These are phyloP conservation scores for Wickerhamomyces sydowiorum DNA, from an alignment of 805 yeast species.

Conservation along the genomic window DNA sequence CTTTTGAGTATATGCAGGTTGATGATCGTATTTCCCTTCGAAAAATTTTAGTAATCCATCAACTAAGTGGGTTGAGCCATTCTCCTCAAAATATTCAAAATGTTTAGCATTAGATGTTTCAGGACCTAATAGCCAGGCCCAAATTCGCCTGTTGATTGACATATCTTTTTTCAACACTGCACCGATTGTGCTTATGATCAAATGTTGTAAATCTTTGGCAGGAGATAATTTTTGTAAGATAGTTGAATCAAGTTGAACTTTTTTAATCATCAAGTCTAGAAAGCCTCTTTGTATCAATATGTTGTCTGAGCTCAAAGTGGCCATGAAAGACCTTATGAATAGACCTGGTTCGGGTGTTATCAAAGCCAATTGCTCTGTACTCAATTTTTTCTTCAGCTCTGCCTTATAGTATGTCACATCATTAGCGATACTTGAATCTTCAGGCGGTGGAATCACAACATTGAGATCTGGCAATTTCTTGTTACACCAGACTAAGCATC, in stretches of 20 bases:
- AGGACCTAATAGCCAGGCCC: conserved; percentile 93
- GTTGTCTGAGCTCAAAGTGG: conserved; percentile 61
- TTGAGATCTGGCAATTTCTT: conserved; percentile 59
- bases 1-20: conserved; percentile 25
- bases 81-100: conserved; percentile 45
- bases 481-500: conserved; percentile 75
- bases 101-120: conserved; percentile 27
- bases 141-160: conserved; percentile 89
- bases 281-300: conserved; percentile 82
- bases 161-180: conserved; percentile 80
- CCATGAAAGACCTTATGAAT: conserved; percentile 64
- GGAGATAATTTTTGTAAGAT: conserved; percentile 44
- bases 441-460: conserved; percentile 20
- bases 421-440: conserved; percentile 11
- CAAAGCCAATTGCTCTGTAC: conserved; percentile 53
- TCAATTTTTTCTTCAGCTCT: conserved; percentile 21
- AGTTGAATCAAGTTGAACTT: conserved; percentile 58
- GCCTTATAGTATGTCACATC: conserved; percentile 20
- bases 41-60: conserved; percentile 50
- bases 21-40: conserved; percentile 21
- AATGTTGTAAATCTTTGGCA: conserved; percentile 46
- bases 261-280: conserved; percentile 69
- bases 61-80: conserved; percentile 47
- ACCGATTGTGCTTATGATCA: conserved; percentile 57
- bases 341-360: conserved; percentile 77